These are phyloP conservation scores for Bacidia rubella DNA, from an alignment of 495 filamentous ascomycete genomes.

Conservation along the genomic window DNA sequence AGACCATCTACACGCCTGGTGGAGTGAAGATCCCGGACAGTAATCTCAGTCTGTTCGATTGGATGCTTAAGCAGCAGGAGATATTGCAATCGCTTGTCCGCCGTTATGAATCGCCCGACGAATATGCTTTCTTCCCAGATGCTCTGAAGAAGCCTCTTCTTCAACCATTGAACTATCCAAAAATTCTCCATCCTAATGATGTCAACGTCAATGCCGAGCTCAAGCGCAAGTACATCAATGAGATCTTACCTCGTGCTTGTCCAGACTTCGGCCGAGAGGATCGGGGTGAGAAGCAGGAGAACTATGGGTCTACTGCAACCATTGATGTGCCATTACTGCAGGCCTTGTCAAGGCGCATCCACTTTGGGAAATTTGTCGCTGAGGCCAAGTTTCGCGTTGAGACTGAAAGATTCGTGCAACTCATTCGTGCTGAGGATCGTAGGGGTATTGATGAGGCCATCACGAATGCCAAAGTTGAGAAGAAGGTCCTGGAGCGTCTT, in stretches of 20 bases:
- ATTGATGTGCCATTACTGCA: constrained; percentile 86
- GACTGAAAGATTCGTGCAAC: constrained; percentile 57
- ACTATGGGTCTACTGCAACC: constrained; percentile 87
- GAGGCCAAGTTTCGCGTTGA: constrained; percentile 94
- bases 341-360: constrained; percentile 79
- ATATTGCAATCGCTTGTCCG: constrained; percentile 85
- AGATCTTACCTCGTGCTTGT: constrained; percentile 74
- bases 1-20: constrained; percentile 69
- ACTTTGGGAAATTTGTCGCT: constrained; percentile 98
- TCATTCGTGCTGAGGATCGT: constrained; percentile 71
- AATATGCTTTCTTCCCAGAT: constrained; percentile 93
- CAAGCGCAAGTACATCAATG: constrained; percentile 68
- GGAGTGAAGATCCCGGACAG: constrained; percentile 66
- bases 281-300: constrained; percentile 76
- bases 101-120: constrained; percentile 90
- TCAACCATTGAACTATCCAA: constrained; percentile 75
- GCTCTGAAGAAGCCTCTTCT: constrained; percentile 69
- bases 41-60: constrained; percentile 76
- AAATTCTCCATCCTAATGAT: constrained; percentile 80
- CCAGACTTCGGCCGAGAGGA: constrained; percentile 57
- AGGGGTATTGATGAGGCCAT: constrained; percentile 77
- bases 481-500: constrained; percentile 78
- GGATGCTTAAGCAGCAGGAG: constrained; percentile 82
- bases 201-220: constrained; percentile 86
- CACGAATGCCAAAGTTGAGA: constrained; percentile 78